Base-by-base conservation (phyloP, 139 green algal genomes). In the Chlorella sorokiniana region DNA sequence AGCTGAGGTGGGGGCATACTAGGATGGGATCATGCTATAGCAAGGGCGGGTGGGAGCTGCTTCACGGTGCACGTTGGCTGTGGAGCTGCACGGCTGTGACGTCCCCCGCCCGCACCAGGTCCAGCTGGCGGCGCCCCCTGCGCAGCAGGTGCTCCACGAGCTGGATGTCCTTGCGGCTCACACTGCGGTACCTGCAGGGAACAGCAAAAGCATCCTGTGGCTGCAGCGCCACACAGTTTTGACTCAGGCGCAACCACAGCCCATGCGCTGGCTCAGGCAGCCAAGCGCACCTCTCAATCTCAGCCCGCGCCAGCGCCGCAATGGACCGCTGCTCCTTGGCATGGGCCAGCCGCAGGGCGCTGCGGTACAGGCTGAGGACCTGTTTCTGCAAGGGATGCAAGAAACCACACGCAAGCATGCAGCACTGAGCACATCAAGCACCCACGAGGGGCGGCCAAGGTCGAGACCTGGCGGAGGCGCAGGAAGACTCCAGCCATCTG, bases 91-190 rank as follows among this genome's bases (percentile, higher is more conserved):
- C 29, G 20, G 56, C 70, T 1, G 75, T 71, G 11, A 85, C 80
- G 27, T 69, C 51, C 0, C 40, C 33, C 9, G 78, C 7, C 20
- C 25, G 2, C 25, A 88, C 51, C 23, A 86, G n/a, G 11, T 75
- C 84, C 82, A 88, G 51, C 82, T 88, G 84, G 10, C 67, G 64
- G 14, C 59, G 51, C 20, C 84, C 80, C 48, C 45, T 80, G 9
- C 84, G 65, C 8, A 88, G 59, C 14, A 86, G 64, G 44, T 88
- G 81, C 56, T 88, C 84, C 16, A 88, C 76, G 1, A 69, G 71
- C 52, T 69, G 42, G 31, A 82, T 69, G 68, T 88, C 70, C 23
- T 80, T 86, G 3, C 38, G 38, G 16, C 70, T 68, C 4, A 88
- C 52, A 10, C 40, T 20, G 18, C 71, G 59, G 40, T 83, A 23